Percentiles rank a stretch among this genome's conserved stretches.
Evolutionary conservation across 2,329 filamentous ascomycete species (phyloP).

Genomic region (Rhytidhysteron rufulum): DNA sequence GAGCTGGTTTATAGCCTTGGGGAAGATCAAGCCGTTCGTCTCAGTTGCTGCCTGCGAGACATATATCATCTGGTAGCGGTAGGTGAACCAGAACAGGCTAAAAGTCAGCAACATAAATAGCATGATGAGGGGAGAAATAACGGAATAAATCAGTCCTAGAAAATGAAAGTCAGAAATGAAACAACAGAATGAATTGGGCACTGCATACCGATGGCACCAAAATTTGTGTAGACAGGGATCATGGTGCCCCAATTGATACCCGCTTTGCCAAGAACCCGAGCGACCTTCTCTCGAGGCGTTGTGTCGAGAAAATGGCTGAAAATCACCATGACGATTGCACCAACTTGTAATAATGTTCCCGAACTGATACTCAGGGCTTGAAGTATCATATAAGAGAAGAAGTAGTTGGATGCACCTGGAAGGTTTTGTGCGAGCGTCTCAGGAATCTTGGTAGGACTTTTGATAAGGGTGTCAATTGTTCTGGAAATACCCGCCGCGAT

Average conservation of each 20-base stretch:
- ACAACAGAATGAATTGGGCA: background rate
- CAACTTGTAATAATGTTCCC: conserved; percentile 79
- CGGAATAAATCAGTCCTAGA: conserved; percentile 70
- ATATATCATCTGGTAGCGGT: conserved; percentile 95
- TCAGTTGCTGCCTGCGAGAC: conserved; percentile 86
- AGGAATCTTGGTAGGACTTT: conserved; percentile 65
- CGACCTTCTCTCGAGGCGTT: conserved; percentile 79
- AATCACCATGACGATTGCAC: conserved; percentile 73
- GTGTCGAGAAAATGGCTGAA: conserved; percentile 77
- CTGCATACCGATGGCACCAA: conserved; percentile 75
- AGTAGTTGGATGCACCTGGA: conserved; percentile 88
- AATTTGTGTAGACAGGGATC: conserved; percentile 95
- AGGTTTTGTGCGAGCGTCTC: conserved; percentile 71
- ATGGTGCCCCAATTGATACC: conserved; percentile 86
- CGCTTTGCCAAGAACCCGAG: conserved; percentile 72
- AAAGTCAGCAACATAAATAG: conserved; percentile 94
- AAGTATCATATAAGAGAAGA: conserved; percentile 97
- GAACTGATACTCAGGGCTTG: conserved; percentile 90
- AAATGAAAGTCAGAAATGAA: conserved; percentile 2
- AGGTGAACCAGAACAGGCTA: conserved; percentile 84
- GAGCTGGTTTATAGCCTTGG: conserved; percentile 87
- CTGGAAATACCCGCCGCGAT: conserved; percentile 72
- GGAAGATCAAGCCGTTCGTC: conserved; percentile 89
- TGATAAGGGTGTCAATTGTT: conserved; percentile 59
- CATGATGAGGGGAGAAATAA: conserved; percentile 85